phyloP scores from a whole-genome alignment of 78 protist species.

The Salpingoeca rosetta region DNA sequence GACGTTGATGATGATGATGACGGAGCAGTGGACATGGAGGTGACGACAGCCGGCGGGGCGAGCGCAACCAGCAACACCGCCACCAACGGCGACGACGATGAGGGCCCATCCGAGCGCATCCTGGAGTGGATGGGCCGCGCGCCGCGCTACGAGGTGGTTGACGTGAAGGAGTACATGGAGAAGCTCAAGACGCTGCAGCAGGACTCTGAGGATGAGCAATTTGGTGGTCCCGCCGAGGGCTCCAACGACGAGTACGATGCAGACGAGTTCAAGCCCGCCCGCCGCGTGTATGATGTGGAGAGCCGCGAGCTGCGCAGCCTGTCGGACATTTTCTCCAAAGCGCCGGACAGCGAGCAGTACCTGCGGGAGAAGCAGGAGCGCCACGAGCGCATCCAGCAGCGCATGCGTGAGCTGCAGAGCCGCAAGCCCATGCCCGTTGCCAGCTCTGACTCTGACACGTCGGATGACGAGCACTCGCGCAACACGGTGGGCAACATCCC shows the following conservation, averaged over 20 bases:
- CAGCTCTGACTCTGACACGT: not conserved
- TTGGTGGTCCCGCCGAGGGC: too few relatives aligned
- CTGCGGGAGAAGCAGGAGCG: not conserved
- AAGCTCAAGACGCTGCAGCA: not conserved
- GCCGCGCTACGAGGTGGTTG: not conserved
- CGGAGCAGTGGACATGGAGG: not conserved
- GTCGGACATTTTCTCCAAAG: too few relatives aligned
- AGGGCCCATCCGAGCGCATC: not conserved
- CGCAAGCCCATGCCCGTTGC: not conserved
- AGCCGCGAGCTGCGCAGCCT: too few relatives aligned
- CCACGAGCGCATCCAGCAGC: not conserved
- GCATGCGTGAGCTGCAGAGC: not conserved
- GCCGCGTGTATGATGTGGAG: too few relatives aligned
- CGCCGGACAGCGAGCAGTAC: too few relatives aligned
- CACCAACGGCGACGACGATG: not conserved
- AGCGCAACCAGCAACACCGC: too few relatives aligned
- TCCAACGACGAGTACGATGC: too few relatives aligned
- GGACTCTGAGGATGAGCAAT: too few relatives aligned
- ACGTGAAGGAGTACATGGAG: not conserved
- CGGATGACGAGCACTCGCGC: constrained; percentile 20
- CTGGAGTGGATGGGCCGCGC: not conserved
- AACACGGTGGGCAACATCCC: constrained; percentile 84
- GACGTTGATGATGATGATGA: constrained; percentile 5
- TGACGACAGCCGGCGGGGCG: constrained; percentile 9
- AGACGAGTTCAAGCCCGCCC: too few relatives aligned